Base-by-base conservation (phyloP, 768 basidiomycete genomes). In the Trametes sanguinea region DNA sequence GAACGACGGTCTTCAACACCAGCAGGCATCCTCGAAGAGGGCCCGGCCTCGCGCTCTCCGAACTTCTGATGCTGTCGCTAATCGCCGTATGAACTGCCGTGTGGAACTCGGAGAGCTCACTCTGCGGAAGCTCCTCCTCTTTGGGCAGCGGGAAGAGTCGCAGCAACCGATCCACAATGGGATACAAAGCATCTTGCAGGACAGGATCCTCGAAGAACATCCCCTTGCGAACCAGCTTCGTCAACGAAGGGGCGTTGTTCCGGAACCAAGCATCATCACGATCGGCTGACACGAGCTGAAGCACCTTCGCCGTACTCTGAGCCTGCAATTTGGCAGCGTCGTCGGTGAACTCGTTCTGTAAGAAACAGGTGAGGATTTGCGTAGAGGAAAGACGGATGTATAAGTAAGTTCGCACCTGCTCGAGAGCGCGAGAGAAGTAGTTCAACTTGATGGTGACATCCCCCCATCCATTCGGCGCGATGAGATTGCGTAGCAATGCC, bases 401-500 rank as follows among this genome's bases (percentile, higher is more conserved):
- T 6, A 27, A 27, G 45, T 9, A 50, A 9, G 45, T 29, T 11
- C 81, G 68, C 68, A 92, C 94, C 78, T 87, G 88, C 67, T 92
- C 89, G 44, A 99, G 81, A 1, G 89, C 83, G 35, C 93, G 83
- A 51, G 88, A 84, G 77, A 99, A 98, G 76, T 89, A 98, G 55
- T 90, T 85, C 47, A 98, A 78, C 62, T 97, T 96, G 64, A 98
- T 88, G 6, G 90, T 91, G 5, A 98, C 93, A 60, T 96, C 94
- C 7, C 82, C 86, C 91, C 97, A 94, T 8, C 95, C 95, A 51
- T 82, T 82, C 1, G 90, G 86, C 2, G 90, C 86, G 17, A 95
- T 83, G 70, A 99, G 88, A 64, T 83, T 80, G 67, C 90, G 87
- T 53, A 99, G 79, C 30, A 92, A 73, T 0, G 78, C 71, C 35